Evolutionary conservation across 257 asterid species (phyloP).

Genomic region (Solanum habrochaites): DNA sequence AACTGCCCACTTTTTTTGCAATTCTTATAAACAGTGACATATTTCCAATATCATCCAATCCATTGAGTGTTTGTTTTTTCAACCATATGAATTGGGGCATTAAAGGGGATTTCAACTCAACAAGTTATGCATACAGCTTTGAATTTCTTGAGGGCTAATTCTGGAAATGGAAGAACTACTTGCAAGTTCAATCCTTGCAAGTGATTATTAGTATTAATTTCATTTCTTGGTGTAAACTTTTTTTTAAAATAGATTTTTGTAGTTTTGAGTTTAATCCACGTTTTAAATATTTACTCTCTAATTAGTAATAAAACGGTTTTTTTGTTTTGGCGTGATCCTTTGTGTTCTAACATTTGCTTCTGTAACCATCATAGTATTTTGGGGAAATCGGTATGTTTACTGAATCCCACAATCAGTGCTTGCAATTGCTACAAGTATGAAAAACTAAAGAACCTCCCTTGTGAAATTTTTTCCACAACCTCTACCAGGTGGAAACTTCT

Average conservation of each 20-base stretch:
- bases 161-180: slow-evolving; percentile 38
- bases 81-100: slow-evolving; percentile 47
- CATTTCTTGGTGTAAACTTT: not conserved
- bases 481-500: not conserved
- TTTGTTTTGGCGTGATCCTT: not conserved
- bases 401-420: not conserved
- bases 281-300: not conserved
- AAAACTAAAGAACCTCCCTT: not conserved
- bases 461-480: not conserved
- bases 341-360: not conserved
- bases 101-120: slow-evolving; percentile 48
- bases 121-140: slow-evolving; percentile 57
- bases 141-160: slow-evolving; percentile 68
- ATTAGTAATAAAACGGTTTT: not conserved
- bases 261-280: not conserved
- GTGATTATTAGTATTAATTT: slow-evolving; percentile 10
- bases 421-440: not conserved
- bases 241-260: not conserved
- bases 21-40: slow-evolving; percentile 65
- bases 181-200: slow-evolving; percentile 67
- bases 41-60: slow-evolving; percentile 58
- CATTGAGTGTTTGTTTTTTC: slow-evolving; percentile 54
- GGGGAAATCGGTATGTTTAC: not conserved
- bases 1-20: slow-evolving; percentile 76
- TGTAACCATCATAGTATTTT: not conserved